Base-by-base conservation (phyloP, 768 basidiomycete species). In the Boletus vinaceobasis region DNA sequence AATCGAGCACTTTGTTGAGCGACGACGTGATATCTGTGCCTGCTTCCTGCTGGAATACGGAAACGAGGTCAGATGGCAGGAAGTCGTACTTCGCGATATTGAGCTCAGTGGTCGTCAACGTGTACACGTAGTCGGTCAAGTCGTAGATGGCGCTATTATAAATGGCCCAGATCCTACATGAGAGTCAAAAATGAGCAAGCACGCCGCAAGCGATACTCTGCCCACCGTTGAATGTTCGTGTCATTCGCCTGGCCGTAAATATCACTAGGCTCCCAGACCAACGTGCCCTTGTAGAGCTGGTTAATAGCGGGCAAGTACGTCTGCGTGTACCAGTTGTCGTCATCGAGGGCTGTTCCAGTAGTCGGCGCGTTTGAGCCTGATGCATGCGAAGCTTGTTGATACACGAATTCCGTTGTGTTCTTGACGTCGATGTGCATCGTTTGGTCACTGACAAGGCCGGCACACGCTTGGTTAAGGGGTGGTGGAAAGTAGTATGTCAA, bases 81-180 rank as follows among this genome's bases (percentile, higher is more conserved):
- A 86, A 89, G 19, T 64, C 43, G 72, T 81, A 86, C 50, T 73
- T 62, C 6, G 76, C 65, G 35, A 73, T 66, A 21, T 74, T 73
- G 46, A 71, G 73, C 42, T 71, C 73, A 52, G 78, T 77, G 37
- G 71, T 72, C n/a, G 66, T 58, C 60, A 79, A 63, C 0, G 86
- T 87, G 63, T 81, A 77, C 60, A 88, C 73, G 65, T 89, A 89
- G 68, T 88, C 83, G 11, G 82, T 80, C 32, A 87, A 62, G 60
- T 87, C 86, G 67, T 83, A 89, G 32, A 89, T 68, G 32, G 68
- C 68, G 52, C 72, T 72, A 14, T 87, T 71, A 70, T 81, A 86
- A 48, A 87, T 77, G 0, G 73, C 86, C 83, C 86, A 85, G 53
- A 75, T 73, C 57, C 85, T 76, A 49, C 14, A 32, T 39, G 23